Base-by-base conservation (phyloP, 2,329 filamentous ascomycete genomes). In the Curvularia spicifera region DNA sequence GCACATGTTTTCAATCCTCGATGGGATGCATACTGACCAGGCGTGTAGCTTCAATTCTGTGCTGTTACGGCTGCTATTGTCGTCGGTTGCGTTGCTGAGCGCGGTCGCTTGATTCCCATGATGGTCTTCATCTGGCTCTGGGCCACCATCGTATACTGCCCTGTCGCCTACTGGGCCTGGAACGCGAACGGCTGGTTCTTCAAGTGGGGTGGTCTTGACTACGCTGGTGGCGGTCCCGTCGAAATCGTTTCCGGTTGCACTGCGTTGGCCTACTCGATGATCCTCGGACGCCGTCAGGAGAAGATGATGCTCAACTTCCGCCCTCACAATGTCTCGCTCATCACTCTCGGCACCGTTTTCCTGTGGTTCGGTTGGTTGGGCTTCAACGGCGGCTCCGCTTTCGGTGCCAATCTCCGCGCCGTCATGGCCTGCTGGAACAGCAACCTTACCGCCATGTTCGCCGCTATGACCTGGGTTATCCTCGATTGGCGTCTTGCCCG, bases 261-360 rank as follows among this genome's bases (percentile, higher is more conserved):
- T 43, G 95, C 94, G 29, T 84, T 98, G 46, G 95, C 95, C 66
- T 99, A 98, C 82, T 97, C 93, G 2, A 90, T 91, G 91, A 89
- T 97, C 37, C 90, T 99, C 60, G 95, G 95, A 68, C 91, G 93
- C 73, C 92, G 95, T 67, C 95, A 97, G 82, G 94, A 98, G 83
- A 95, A 93, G 83, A 97, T 98, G 93, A 97, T 98, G 91, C 87
- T 97, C 80, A 98, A 98, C 85, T 98, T 98, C 86, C 91, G 95
- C 68, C 95, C 95, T 18, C 95, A 99, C 84, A 99, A 99, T 82
- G 95, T 98, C 67, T 97, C 93, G 5, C 86, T 98, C 73, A 97
- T 99, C 80, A 93, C 95, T 0, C 89, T 98, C 69, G 95, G 95
- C 63, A 98, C 95, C 3, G 86, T 97, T 65, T 86, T 99, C 71